phyloP scores from a whole-genome alignment of 352 stramenopile genomes.

The Aphanomyces euteiches region DNA sequence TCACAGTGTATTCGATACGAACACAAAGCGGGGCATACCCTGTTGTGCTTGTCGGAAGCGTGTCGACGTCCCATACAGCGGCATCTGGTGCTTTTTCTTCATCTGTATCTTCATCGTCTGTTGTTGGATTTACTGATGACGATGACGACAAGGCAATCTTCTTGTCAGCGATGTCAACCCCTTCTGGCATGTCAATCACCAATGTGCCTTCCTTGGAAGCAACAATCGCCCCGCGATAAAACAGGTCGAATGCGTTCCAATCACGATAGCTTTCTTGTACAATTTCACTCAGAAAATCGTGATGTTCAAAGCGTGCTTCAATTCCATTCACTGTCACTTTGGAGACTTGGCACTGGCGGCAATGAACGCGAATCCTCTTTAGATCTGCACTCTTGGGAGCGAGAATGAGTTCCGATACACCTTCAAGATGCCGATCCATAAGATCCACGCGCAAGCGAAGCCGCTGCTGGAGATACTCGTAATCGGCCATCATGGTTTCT shows the following conservation, averaged over 20 bases:
- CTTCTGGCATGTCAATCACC: constrained; percentile 63
- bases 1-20: constrained; percentile 75
- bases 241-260: constrained; percentile 75
- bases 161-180: constrained; percentile 44
- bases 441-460: constrained; percentile 73
- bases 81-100: constrained; percentile 39
- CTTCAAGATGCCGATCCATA: constrained; percentile 51
- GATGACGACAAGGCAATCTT: not conserved
- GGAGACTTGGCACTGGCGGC: constrained; percentile 62
- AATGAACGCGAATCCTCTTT: constrained; percentile 64
- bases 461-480: constrained; percentile 82
- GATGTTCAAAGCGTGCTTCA: constrained; percentile 63
- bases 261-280: constrained; percentile 78
- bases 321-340: constrained; percentile 56
- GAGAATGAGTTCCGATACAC: constrained; percentile 69
- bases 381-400: constrained; percentile 53
- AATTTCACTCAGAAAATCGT: constrained; percentile 71
- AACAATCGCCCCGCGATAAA: constrained; percentile 80
- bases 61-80: constrained; percentile 67
- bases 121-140: constrained; percentile 24
- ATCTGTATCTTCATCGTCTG: constrained; percentile 43
- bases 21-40: constrained; percentile 66
- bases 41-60: constrained; percentile 59
- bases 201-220: constrained; percentile 80
- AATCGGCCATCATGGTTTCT: constrained; percentile 67